Evolutionary conservation across 2,329 filamentous ascomycete genomes (phyloP).

Genomic region (Aspergillus fumigatiaffinis): DNA sequence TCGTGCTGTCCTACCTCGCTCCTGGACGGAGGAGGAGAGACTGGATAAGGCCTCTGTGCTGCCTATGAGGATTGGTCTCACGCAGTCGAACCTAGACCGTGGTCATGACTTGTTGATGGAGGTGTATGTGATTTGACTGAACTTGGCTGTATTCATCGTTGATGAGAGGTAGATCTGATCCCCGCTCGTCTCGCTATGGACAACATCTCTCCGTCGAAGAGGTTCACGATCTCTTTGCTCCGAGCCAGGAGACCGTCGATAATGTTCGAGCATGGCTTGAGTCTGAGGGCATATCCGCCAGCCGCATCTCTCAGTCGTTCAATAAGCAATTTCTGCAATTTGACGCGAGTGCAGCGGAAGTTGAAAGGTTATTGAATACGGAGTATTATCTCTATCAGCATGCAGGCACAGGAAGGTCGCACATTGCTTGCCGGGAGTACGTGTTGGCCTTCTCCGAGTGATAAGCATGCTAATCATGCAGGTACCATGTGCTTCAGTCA

Average conservation of each 20-base stretch:
- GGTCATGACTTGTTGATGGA: slow-evolving; percentile 44
- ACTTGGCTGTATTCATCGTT: slow-evolving; percentile 3
- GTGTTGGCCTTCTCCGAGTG: background rate
- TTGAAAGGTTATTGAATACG: slow-evolving; percentile 52
- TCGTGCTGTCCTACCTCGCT: slow-evolving; percentile 22
- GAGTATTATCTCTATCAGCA: slow-evolving; percentile 52
- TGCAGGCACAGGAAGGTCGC: slow-evolving; percentile 28
- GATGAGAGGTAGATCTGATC: slow-evolving; percentile 31
- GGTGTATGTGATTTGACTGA: slow-evolving; percentile 25
- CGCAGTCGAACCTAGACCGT: slow-evolving; percentile 43
- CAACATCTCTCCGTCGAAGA: slow-evolving; percentile 42
- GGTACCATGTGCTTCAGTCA: slow-evolving; percentile 49
- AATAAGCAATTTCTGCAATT: slow-evolving; percentile 54
- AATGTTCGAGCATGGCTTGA: slow-evolving; percentile 53
- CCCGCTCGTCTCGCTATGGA: slow-evolving; percentile 40
- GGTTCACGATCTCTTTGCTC: slow-evolving; percentile 43
- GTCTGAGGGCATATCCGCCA: slow-evolving; percentile 48
- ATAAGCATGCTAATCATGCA: background rate
- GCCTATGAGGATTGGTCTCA: slow-evolving; percentile 45
- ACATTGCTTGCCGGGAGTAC: slow-evolving; percentile 37
- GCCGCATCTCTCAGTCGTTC: slow-evolving; percentile 48
- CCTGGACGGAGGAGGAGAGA: slow-evolving; percentile 25
- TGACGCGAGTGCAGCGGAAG: slow-evolving; percentile 51
- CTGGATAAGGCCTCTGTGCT: slow-evolving; percentile 34
- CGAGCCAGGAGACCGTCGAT: slow-evolving; percentile 45